Conservation (phyloP, 202 grass and related monocot genomes). For the Setaria viridis region DNA sequence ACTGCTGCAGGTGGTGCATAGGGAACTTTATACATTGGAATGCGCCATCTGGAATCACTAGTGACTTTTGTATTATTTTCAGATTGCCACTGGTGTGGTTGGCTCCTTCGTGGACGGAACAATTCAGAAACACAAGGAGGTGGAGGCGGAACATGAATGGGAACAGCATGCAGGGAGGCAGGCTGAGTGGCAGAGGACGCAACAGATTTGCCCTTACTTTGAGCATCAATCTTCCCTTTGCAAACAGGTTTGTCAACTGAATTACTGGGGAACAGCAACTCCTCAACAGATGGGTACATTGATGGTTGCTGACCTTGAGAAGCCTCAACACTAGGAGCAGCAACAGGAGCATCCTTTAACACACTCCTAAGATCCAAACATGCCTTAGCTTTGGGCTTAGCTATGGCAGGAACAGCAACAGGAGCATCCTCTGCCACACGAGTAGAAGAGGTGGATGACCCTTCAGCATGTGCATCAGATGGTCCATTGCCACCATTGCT, state of each 20-base stretch:
- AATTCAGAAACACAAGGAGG: neutral
- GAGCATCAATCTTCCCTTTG: constrained; percentile 48
- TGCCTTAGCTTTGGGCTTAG: constrained; percentile 28
- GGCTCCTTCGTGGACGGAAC: constrained; percentile 13
- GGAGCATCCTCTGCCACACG: constrained; percentile 40
- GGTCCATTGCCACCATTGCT: constrained; percentile 40
- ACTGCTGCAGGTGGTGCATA: constrained; percentile 7
- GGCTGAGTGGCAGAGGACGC: constrained; percentile 16
- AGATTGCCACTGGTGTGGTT: constrained; percentile 17
- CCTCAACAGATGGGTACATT: constrained; percentile 53
- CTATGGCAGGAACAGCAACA: neutral
- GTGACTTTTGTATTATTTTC: constrained; percentile 40
- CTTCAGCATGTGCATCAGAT: constrained; percentile 36
- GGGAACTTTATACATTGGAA: constrained; percentile 45
- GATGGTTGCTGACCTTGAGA: constrained; percentile 44
- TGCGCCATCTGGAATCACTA: constrained; percentile 36
- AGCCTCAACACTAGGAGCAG: constrained; percentile 28
- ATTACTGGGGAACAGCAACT: constrained; percentile 44
- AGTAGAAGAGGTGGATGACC: constrained; percentile 50
- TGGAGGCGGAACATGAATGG: constrained; percentile 27
- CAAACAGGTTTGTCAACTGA: constrained; percentile 31
- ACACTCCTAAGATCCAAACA: constrained; percentile 37
- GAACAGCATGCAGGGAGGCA: neutral
- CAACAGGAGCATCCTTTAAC: constrained; percentile 31
- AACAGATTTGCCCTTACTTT: constrained; percentile 60